Evolutionary conservation across 2,329 filamentous ascomycete genomes (phyloP).

Genomic region (Alternaria alternata): DNA sequence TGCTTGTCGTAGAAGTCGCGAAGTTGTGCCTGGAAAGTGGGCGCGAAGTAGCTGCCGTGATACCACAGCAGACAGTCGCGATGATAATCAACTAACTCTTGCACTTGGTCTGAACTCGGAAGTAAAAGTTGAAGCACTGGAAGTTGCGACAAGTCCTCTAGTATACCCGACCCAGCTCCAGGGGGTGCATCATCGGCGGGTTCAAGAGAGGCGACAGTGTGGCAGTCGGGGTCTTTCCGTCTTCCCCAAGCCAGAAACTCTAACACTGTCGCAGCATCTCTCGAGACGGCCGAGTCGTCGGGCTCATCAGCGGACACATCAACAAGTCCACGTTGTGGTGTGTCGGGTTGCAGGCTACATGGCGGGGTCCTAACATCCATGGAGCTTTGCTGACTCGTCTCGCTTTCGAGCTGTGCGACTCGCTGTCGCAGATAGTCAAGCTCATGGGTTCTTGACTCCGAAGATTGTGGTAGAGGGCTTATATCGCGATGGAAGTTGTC

Average conservation of each 20-base stretch:
- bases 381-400: constrained; percentile 4
- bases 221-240: constrained; percentile 49
- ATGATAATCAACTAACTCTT: too few relatives aligned
- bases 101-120: constrained; percentile 25
- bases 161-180: constrained; percentile 19
- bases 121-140: constrained; percentile 23
- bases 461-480: too few relatives aligned
- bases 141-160: constrained; percentile 1
- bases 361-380: constrained; percentile 18
- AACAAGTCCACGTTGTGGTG: background rate
- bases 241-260: constrained; percentile 57
- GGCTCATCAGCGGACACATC: too few relatives aligned
- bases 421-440: constrained; percentile 18
- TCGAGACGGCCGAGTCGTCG: constrained; percentile 17
- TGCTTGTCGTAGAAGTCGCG: constrained; percentile 46
- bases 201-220: constrained; percentile 16
- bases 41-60: too few relatives aligned
- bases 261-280: constrained; percentile 58
- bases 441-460: too few relatives aligned
- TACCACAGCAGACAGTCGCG: too few relatives aligned
- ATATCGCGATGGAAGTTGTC: too few relatives aligned
- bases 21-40: constrained; percentile 37
- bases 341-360: background rate
- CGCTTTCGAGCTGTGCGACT: constrained; percentile 35
- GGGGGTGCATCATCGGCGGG: constrained; percentile 26